Evolutionary conservation across 2,329 filamentous ascomycete species (phyloP), one percentile per base, ranked within the genome.

Genomic region (Akanthomyces lecanii): DNA sequence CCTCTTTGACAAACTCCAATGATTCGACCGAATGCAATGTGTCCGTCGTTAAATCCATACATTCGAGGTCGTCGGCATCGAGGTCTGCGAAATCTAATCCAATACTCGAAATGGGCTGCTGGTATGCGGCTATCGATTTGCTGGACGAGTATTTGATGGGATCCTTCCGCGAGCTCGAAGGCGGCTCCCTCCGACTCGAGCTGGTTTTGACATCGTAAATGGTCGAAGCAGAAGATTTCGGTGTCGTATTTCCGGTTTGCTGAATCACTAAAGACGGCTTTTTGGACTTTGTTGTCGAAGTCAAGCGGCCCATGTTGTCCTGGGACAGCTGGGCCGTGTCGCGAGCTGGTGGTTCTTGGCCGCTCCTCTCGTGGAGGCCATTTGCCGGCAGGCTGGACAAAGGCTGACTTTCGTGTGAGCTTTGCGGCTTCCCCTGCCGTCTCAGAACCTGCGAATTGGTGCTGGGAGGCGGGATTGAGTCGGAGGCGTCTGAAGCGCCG

Each of bases 241-340:
- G 80, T 0, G 78, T 79, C 3, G 77, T 74, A 48, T 79, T 72
- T 56, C 77, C 78, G 54, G 78, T 73, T 65, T 75, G 74, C 51
- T 74, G 78, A 10, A 78, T 72, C 25, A 80, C 65, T 30, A 83
- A 75, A 33, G 75, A 76, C 6, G 78, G 78, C 63, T 77, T 80
- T 66, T 76, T 82, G 5, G 76, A 71, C 65, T 74, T 78, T n/a
- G 75, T 73, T 51, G 73, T 77, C 7, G 78, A 76, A 16, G 75
- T 76, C 55, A 82, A 69, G 53, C 75, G 75, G 33, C 78, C 79
- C 81, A 84, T 84, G 47, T 65, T 74, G 64, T 70, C 71, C 64
- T 71, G 59, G 10, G 51, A 63, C 25, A 53, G 47, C 45, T 55
- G 57, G 52, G 60, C 52, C 42, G 25, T 21, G 52, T 47, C 33